Conservation (phyloP, 2,329 filamentous ascomycete species). For the Pezicula carpinea region DNA sequence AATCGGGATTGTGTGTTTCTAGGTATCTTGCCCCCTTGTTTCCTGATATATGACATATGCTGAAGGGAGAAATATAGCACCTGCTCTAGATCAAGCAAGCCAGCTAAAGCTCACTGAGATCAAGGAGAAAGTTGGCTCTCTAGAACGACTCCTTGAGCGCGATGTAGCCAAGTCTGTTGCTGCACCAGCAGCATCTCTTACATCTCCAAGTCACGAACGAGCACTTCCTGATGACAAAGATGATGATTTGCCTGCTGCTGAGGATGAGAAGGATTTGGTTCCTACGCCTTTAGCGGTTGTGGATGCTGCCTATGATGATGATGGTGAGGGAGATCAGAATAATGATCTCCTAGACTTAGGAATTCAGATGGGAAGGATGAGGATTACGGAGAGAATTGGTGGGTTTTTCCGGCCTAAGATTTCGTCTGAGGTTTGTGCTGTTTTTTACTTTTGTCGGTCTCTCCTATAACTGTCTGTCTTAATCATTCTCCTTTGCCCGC, state of each 20-base stretch:
- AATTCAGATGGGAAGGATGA: constrained; percentile 66
- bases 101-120: constrained; percentile 70
- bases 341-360: constrained; percentile 69
- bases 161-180: constrained; percentile 52
- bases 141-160: constrained; percentile 65
- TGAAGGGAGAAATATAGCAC: constrained; percentile 14
- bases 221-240: constrained; percentile 43
- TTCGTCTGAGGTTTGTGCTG: constrained; percentile 61
- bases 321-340: constrained; percentile 45
- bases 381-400: constrained; percentile 69
- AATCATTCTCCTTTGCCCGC: constrained; percentile 1
- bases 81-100: constrained; percentile 58
- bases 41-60: not conserved
- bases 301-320: constrained; percentile 65
- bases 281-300: constrained; percentile 57
- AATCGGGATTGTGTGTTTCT: constrained; percentile 35
- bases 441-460: constrained; percentile 9
- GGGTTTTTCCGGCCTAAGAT: constrained; percentile 67
- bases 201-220: constrained; percentile 11
- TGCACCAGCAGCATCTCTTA: constrained; percentile 1
- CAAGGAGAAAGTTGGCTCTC: constrained; percentile 71
- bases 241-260: constrained; percentile 37
- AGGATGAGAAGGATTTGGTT: constrained; percentile 59
- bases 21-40: constrained; percentile 18
- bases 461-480: not conserved